Evolutionary conservation across 2,329 filamentous ascomycete genomes (phyloP), one percentile per base, ranked within the genome.

Genomic region (Colletotrichum theobromicola): DNA sequence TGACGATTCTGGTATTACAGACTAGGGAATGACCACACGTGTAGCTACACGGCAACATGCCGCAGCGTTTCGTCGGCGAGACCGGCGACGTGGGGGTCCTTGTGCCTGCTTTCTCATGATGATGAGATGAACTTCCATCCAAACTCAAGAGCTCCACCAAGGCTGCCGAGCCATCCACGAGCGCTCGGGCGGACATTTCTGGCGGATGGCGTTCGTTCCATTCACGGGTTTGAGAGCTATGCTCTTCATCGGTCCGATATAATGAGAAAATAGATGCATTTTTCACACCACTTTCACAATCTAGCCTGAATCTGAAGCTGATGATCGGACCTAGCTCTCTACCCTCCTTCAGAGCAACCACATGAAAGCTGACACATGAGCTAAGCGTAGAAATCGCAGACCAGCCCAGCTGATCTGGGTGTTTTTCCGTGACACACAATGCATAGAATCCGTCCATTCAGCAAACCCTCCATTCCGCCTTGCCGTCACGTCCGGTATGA

Each of bases 311-410:
- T 21, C 12, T 50, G 42, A 21, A 50, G 42, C n/a, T 50, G 10
- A 21, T 50, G n/a, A 12, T 50, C n/a, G n/a, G 10, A 0, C 10
- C 0, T 3, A 50, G 10, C 10, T 13, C 42, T 7, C 0, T 50
- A 13, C 10, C 34, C 15, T 34, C 32, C 32, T 34, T 4, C 10
- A 34, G 10, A 34, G 32, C 32, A 34, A 34, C 42, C 42, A 21
- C n/a, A 46, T 46, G 42, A 13, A 46, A 21, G 0, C 42, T 46
- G 10, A 21, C 13, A 46, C n/a, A 9, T 13, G 0, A 46, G 42
- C 42, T 12, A 46, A 21, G 7, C 10, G n/a, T n/a, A 46, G 42
- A 4, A 46, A 46, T 13, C n/a, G 42, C 42, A 21, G 13, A 6
- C n/a, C 42, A 46, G 42, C 4, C 42, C 42, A 46, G 42, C 42